phyloP scores from a whole-genome alignment of 257 asterid genomes.

The Oldenlandia corymbosa region DNA sequence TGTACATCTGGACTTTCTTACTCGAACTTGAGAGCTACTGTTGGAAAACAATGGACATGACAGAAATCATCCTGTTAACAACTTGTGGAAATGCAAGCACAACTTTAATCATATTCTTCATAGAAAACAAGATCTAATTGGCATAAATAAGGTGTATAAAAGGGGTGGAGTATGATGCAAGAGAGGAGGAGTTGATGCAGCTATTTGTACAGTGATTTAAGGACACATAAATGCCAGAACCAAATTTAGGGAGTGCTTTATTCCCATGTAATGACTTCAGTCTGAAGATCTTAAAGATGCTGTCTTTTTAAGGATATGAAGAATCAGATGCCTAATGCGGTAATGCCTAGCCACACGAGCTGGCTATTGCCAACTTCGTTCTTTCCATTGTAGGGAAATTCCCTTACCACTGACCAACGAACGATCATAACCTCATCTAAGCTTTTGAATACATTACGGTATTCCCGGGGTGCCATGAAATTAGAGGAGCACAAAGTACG shows the following conservation, averaged over 20 bases:
- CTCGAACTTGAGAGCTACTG: background rate
- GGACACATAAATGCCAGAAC: background rate
- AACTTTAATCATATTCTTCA: background rate
- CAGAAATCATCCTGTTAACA: background rate
- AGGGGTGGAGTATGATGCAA: background rate
- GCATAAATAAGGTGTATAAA: too few species aligned
- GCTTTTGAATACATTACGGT: background rate
- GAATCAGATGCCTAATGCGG: constrained; percentile 29
- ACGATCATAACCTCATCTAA: background rate
- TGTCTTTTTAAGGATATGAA: background rate
- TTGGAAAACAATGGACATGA: background rate
- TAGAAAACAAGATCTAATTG: too few species aligned
- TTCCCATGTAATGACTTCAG: background rate
- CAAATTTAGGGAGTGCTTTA: background rate
- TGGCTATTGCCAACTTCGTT: background rate
- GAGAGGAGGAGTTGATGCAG: background rate
- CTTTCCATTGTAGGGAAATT: constrained; percentile 9
- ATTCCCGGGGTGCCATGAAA: background rate
- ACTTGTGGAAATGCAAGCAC: too few species aligned
- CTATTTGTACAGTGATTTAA: background rate
- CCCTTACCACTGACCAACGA: constrained; percentile 6
- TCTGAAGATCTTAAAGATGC: background rate
- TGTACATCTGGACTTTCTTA: background rate
- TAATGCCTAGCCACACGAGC: background rate
- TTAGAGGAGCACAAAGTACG: background rate